Evolutionary conservation across 2,329 filamentous ascomycete genomes (phyloP), one percentile per base, ranked within the genome.

Genomic region (Trichoderma oligosporum): DNA sequence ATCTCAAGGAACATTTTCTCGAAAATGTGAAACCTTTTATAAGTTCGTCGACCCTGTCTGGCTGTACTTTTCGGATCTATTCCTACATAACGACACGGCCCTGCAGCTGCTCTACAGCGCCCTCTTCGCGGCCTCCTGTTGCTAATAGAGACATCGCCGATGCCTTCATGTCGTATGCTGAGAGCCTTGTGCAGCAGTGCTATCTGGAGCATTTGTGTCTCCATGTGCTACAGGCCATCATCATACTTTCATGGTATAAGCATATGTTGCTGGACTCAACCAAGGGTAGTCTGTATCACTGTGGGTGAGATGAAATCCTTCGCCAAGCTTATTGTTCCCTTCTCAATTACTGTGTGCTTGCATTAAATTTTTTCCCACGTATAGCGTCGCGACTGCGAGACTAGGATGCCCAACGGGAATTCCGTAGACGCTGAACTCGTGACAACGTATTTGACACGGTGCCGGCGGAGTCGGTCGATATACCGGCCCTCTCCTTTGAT

Each of bases 201-300:
- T 57, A 57, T 24, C 38, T 57, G 11, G 35, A 57, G 22, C 55
- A 57, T 14, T 24, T 57, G 55, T 57, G 55, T 20, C 33, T 57
- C 4, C 55, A 46, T 20, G 46, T 51, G 29, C 24, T 57, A 38
- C 55, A 57, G 38, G 55, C 27, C 2, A 12, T 57, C n/a, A 18
- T 57, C 8, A 52, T 57, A 4, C 25, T 57, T 31, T 46, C 55
- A 7, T 57, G 46, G 46, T 51, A 57, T 22, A 57, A 57, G 9
- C 55, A 57, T 18, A 38, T 51, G 46, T 16, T 27, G 29, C 20
- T 57, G 8, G 55, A 57, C 25, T 16, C 46, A n/a, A 39, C 55
- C 55, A 57, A 51, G 39, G 55, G 55, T 22, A 27, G 52, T 11
- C 29, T 57, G 16, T 57, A 57, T 24, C 55, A 57, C 38, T 57